Conservation (phyloP, 2,329 filamentous ascomycete genomes). For the Aspergillus terreus region DNA sequence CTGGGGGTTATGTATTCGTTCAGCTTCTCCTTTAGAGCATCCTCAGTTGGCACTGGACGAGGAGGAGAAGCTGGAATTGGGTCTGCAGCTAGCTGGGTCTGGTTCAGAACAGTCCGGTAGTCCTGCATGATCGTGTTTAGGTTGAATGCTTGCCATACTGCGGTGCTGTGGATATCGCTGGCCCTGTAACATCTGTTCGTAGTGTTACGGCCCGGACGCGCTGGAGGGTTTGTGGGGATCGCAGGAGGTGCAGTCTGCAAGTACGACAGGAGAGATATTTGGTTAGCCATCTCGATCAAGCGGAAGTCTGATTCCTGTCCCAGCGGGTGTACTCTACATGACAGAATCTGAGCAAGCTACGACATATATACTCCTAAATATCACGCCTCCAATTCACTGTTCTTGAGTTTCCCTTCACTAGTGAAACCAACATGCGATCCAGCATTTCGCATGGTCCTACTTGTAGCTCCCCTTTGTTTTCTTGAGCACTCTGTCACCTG, state of each 20-base stretch:
- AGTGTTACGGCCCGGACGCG: not conserved
- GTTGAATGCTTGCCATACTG: not conserved
- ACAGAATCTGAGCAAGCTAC: no score
- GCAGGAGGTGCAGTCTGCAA: not conserved
- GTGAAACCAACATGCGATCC: no score
- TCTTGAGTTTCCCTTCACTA: no score
- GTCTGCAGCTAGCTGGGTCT: not conserved
- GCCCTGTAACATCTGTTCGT: not conserved
- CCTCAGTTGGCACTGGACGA: not conserved
- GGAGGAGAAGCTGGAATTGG: not conserved
- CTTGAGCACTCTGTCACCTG: not conserved
- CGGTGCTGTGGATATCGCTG: not conserved
- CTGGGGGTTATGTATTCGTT: not conserved
- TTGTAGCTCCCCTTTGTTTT: no score
- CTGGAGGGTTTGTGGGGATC: not conserved
- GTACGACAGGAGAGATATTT: not conserved
- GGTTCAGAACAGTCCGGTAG: not conserved
- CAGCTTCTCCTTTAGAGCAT: not conserved
- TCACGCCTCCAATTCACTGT: no score
- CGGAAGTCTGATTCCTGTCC: no score
- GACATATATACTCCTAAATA: no score
- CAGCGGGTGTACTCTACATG: no score
- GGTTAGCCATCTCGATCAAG: not conserved
- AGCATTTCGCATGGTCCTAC: no score
- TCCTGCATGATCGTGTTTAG: not conserved